phyloP scores from a whole-genome alignment of 1,284 basidiomycete genomes.

The Melampsora occidentalis region DNA sequence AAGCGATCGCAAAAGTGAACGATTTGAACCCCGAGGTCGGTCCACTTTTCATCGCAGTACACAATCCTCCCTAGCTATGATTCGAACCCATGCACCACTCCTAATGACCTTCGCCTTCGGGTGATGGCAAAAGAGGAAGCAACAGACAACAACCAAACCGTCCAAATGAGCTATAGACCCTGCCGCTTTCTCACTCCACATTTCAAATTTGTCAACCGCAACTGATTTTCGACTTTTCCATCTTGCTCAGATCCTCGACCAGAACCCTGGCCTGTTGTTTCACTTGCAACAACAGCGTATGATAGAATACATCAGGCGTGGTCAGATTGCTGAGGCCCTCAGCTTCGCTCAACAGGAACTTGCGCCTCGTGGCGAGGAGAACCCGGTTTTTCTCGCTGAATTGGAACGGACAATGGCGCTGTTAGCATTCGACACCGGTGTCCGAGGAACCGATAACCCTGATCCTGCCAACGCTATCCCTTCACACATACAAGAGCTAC shows the following conservation, averaged over 20 bases:
- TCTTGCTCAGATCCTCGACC: constrained; percentile 79
- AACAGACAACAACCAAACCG: constrained; percentile 40
- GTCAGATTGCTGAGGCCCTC: constrained; percentile 73
- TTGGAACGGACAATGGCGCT: constrained; percentile 93
- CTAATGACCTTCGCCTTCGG: constrained; percentile 1
- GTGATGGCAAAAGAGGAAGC: constrained; percentile 36
- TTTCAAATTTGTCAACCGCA: no score
- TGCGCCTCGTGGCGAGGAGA: constrained; percentile 89
- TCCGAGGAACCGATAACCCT: constrained; percentile 59
- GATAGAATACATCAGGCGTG: constrained; percentile 87
- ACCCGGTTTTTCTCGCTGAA: constrained; percentile 84
- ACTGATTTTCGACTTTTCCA: not conserved
- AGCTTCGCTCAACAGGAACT: constrained; percentile 88
- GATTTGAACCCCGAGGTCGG: constrained; percentile 95
- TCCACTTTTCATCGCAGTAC: constrained; percentile 45
- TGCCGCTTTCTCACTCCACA: no score
- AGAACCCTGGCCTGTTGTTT: constrained; percentile 83
- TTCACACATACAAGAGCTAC: constrained; percentile 57
- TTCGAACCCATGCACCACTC: constrained; percentile 42
- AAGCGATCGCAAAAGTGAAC: constrained; percentile 87
- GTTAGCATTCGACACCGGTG: constrained; percentile 73
- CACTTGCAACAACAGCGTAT: constrained; percentile 89
- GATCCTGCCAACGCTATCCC: constrained; percentile 56
- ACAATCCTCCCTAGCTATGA: constrained; percentile 35
- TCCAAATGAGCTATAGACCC: not conserved